Base-by-base conservation (phyloP, 495 filamentous ascomycete genomes). In the Aspergillus leporis region DNA sequence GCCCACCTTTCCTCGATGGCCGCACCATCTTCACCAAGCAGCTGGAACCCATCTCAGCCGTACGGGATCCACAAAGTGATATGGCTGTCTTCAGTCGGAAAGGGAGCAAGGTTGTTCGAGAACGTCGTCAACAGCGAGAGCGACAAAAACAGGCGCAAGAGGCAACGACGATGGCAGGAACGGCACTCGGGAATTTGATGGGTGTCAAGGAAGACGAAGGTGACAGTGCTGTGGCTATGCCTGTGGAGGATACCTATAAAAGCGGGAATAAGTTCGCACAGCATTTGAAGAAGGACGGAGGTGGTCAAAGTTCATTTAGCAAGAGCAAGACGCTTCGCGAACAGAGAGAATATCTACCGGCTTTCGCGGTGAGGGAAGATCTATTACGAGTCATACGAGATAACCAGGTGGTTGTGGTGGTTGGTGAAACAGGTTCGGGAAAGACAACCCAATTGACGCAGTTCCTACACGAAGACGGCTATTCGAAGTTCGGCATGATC, bases 41-140 rank as follows among this genome's bases (percentile, higher is more conserved):
- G 74, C 73, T 98, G 48, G 95, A 98, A 50, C 95, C 95, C 0
- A 89, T 99, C 5, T 91, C 93, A 5, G 95, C 95, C 9, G 88
- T 99, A 13, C 82, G 88, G 14, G 95, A 99, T 69, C 88, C 91
- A 14, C 94, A 98, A 72, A 98, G 95, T 70, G 95, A 99, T 66
- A 96, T 99, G 95, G 95, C 95, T 9, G 91, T 99, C 14, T 99
- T 98, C 63, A 93, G 90, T 77, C 85, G 93, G 21, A 98, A 97
- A 74, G 95, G 95, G 2, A 98, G 94, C 68, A 89, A 84, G 64
- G 90, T 97, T 7, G 95, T 99, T 10, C 88, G 88, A 66, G 94
- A 99, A 59, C 87, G 87, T 63, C 78, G 95, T 58, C 90, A 93
- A 73, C 93, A 96, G 70, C 88, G 91, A 53, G 95, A 99, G 69